Percentiles rank a stretch among this genome's conserved stretches.
Evolutionary conservation across 2,329 filamentous ascomycete genomes (phyloP).

Genomic region (Bipolaris sorokiniana): DNA sequence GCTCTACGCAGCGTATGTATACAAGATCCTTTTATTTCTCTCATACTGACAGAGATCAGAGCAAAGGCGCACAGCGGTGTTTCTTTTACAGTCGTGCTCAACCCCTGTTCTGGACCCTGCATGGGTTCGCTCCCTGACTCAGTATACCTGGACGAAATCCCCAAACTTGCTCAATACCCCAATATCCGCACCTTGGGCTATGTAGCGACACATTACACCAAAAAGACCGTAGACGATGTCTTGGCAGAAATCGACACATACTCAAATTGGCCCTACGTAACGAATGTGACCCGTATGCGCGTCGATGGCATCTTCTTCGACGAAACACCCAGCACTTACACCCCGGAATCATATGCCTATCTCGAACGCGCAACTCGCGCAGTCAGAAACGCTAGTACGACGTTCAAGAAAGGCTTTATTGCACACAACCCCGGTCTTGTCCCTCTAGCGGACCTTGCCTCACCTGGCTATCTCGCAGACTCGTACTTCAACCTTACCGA

Average conservation of each 20-base stretch:
- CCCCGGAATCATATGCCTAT: constrained; percentile 28
- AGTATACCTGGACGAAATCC: constrained; percentile 49
- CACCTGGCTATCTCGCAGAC: constrained; percentile 19
- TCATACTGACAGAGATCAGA: constrained; percentile 11
- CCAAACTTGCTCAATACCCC: constrained; percentile 49
- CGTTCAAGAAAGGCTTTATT: constrained; percentile 35
- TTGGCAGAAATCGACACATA: constrained; percentile 56
- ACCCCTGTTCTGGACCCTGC: constrained; percentile 53
- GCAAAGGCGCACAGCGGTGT: constrained; percentile 47
- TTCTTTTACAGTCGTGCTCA: constrained; percentile 61
- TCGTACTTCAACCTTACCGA: constrained; percentile 42
- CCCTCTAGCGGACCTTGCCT: constrained; percentile 24
- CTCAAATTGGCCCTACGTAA: constrained; percentile 52
- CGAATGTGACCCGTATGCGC: constrained; percentile 48
- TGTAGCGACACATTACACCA: constrained; percentile 59
- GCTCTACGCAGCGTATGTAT: constrained; percentile 53
- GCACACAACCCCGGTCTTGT: constrained; percentile 41
- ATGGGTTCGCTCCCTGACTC: constrained; percentile 35
- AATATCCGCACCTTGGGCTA: constrained; percentile 61
- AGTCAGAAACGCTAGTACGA: constrained; percentile 28
- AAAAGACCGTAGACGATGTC: constrained; percentile 33
- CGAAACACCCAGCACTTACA: constrained; percentile 52
- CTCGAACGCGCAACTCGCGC: constrained; percentile 27
- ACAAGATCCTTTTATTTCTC: neutral
- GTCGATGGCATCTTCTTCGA: constrained; percentile 62